A percentile compares a stretch with the other conserved stretches of the same genome.
phyloP scores from a whole-genome alignment of 148 eudicot genomes.

The Silene uniflora region DNA sequence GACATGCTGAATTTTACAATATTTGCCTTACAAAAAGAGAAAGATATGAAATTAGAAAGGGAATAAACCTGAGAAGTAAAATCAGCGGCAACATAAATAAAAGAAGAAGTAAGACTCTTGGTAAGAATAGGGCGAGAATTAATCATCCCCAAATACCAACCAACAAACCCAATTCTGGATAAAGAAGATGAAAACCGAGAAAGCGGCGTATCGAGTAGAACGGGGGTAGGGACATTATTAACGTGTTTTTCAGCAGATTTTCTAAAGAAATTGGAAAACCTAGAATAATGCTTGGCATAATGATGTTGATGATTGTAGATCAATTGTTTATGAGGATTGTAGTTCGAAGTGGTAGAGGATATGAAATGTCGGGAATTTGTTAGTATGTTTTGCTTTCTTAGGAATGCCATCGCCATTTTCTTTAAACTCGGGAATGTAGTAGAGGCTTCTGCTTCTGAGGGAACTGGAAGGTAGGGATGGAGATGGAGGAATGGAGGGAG shows the following conservation, averaged over 20 bases:
- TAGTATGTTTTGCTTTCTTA: conserved; percentile 10
- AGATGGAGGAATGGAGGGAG: no score
- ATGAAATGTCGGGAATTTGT: conserved; percentile 4
- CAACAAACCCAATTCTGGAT: conserved; percentile 38
- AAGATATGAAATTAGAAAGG: no score
- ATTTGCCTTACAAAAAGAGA: no score
- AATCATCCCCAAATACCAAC: conserved; percentile 83
- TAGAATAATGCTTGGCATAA: conserved; percentile 2
- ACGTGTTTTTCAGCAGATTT: conserved; percentile 22
- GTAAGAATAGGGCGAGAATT: conserved; percentile 71
- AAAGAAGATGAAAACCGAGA: not conserved
- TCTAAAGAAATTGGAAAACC: conserved; percentile 29
- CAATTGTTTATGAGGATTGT: not conserved
- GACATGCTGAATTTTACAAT: no score
- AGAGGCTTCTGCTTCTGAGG: no score
- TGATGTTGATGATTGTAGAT: not conserved
- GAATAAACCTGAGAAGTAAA: conserved; percentile 71
- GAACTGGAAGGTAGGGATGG: no score
- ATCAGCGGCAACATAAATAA: conserved; percentile 79
- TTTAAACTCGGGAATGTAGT: no score
- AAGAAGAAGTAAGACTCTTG: conserved; percentile 66
- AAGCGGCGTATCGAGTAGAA: conserved; percentile 15
- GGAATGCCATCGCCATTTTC: conserved; percentile 19
- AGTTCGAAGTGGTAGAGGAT: no score
- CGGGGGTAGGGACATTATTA: conserved; percentile 25